These are phyloP conservation scores for Crinitomyces ghanaensis DNA, from an alignment of 805 yeast species.

Conservation along the genomic window DNA sequence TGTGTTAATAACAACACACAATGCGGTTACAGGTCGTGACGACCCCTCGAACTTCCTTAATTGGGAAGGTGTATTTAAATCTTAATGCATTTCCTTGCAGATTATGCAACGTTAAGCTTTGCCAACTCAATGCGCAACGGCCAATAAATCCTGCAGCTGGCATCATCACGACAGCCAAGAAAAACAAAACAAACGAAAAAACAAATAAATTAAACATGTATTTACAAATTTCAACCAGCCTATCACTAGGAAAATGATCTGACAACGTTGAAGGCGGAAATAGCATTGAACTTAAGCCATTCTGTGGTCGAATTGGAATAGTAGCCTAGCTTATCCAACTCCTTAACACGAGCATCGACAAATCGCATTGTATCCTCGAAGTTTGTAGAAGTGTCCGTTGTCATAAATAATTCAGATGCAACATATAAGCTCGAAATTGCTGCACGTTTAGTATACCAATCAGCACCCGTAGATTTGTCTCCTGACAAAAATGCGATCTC, in stretches of 20 bases:
- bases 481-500: slow-evolving; percentile 75
- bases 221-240: slow-evolving; percentile 11
- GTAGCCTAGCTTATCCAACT: slow-evolving; percentile 43
- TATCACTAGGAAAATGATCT: too few species aligned
- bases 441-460: slow-evolving; percentile 87
- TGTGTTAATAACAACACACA: too few species aligned
- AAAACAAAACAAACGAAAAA: too few species aligned
- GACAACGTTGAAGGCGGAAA: slow-evolving; percentile 52
- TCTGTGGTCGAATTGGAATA: slow-evolving; percentile 59
- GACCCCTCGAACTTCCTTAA: too few species aligned
- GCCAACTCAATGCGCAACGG: too few species aligned
- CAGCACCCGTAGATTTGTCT: slow-evolving; percentile 64
- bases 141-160: too few species aligned
- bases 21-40: too few species aligned
- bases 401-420: slow-evolving; percentile 67
- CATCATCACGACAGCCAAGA: too few species aligned
- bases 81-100: too few species aligned
- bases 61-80: too few species aligned
- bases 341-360: slow-evolving; percentile 47
- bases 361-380: slow-evolving; percentile 50
- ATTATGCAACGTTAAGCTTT: too few species aligned
- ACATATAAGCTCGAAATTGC: slow-evolving; percentile 61
- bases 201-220: too few species aligned
- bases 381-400: slow-evolving; percentile 52
- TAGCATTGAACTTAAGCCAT: slow-evolving; percentile 61